Evolutionary conservation across 768 basidiomycete genomes (phyloP), one percentile per base, ranked within the genome.

Genomic region (Boletus rubroflammeus): DNA sequence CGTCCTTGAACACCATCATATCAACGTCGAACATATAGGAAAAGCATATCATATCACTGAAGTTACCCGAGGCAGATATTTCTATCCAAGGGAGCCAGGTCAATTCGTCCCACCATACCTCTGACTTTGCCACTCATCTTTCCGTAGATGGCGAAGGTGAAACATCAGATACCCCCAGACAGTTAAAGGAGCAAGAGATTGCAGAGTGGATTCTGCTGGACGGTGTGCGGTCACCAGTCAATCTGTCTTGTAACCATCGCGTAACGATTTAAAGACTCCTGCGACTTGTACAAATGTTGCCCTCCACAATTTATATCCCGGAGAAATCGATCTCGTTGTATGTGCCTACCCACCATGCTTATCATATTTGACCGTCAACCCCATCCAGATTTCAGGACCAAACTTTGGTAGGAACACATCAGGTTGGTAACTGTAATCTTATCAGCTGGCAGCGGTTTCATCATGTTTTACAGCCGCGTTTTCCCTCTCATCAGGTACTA

Each of bases 201-300:
- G 82, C 82, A 25, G 92, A 97, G 73, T 98, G 95, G 95, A 84
- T 97, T 53, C 79, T 98, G 25, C 73, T 97, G 6, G 90, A 92
- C 55, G 90, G 90, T 15, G 90, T 92, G 73, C 53, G 62, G 1
- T 36, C 26, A 40, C 23, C 35, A 7, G 79, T 71, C 10, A 51
- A 54, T 10, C 23, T 54, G 29, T 52, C 59, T n/a, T 32, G 42
- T 55, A 13, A 45, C 19, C 38, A 38, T 52, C 45, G 53, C 35
- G 42, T 38, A 41, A 51, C 25, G 17, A 29, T 53, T 4, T 47
- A 57, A 90, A 65, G 89, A 93, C 92, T 10, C 91, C 95, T 5
- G 93, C 94, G 4, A 90, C 95, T 13, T 97, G 95, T 67, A 78
- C 90, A 3, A 97, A 96, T 63, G 85, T 98, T 55, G 93, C 83